These are phyloP conservation scores for Ichthyophthirius multifiliis DNA, from an alignment of 169 alveolate genomes.

Conservation along the genomic window DNA sequence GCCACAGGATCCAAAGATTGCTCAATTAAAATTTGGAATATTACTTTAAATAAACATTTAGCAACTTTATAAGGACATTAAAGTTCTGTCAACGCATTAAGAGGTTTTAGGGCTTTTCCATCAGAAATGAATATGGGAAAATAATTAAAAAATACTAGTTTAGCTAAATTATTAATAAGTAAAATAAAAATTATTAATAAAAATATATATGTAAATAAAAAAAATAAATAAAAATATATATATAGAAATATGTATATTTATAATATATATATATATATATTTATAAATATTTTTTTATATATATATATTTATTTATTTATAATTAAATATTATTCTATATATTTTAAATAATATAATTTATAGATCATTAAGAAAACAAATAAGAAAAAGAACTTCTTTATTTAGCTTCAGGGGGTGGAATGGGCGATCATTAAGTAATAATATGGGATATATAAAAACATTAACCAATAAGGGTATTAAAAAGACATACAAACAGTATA, in stretches of 20 bases:
- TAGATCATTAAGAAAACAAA: not conserved
- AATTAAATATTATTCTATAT: not conserved
- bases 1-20: constrained; percentile 16
- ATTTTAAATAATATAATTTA: not conserved
- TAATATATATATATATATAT: no score
- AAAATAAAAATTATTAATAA: no score
- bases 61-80: not conserved
- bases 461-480: not conserved
- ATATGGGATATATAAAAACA: not conserved
- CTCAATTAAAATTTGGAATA: not conserved
- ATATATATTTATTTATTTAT: not conserved
- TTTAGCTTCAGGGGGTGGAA: constrained; percentile 8
- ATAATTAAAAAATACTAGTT: not conserved
- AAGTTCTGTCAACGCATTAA: not conserved
- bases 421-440: not conserved
- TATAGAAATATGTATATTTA: no score
- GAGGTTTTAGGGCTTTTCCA: constrained; percentile 10
- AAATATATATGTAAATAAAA: no score
- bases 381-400: constrained; percentile 1
- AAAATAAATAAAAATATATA: no score
- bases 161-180: not conserved
- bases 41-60: not conserved
- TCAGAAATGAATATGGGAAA: constrained; percentile 1
- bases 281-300: not conserved
- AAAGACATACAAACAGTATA: not conserved